A percentile compares a stretch with the other conserved stretches of the same genome.
Conservation (phyloP, 192 early-diverging fungal species). For the Haplosporangium gracile region DNA sequence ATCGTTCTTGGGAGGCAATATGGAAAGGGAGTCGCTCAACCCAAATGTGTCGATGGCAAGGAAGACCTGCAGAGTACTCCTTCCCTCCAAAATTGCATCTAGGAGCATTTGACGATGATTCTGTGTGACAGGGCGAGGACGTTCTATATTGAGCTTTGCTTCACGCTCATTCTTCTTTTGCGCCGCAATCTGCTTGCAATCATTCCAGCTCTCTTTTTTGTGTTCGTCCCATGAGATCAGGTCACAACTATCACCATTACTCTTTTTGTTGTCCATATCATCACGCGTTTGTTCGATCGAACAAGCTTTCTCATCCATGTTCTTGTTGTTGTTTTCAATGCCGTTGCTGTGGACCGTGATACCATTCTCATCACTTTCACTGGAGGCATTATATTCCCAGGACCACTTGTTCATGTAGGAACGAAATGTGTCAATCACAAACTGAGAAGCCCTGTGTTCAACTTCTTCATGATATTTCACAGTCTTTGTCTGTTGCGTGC, state of each 20-base stretch:
- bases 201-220: not conserved
- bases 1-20: not conserved
- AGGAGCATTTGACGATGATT: not conserved
- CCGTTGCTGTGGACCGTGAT: not conserved
- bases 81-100: not conserved
- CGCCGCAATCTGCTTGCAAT: too few relatives aligned
- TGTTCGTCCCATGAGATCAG: not conserved
- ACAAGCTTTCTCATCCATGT: not conserved
- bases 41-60: not conserved
- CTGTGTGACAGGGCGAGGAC: not conserved
- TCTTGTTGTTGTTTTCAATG: not conserved
- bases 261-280: not conserved
- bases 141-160: not conserved
- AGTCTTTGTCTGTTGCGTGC: not conserved
- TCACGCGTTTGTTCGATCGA: not conserved
- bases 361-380: not conserved
- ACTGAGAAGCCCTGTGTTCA: not conserved
- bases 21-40: not conserved
- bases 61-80: not conserved
- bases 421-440: not conserved
- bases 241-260: not conserved
- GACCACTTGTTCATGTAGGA: not conserved
- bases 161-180: too few relatives aligned
- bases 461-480: not conserved
- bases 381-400: not conserved